These are phyloP conservation scores for Marchantia polymorpha DNA, from an alignment of 225 moss, liverwort and hornwort species.

Conservation along the genomic window DNA sequence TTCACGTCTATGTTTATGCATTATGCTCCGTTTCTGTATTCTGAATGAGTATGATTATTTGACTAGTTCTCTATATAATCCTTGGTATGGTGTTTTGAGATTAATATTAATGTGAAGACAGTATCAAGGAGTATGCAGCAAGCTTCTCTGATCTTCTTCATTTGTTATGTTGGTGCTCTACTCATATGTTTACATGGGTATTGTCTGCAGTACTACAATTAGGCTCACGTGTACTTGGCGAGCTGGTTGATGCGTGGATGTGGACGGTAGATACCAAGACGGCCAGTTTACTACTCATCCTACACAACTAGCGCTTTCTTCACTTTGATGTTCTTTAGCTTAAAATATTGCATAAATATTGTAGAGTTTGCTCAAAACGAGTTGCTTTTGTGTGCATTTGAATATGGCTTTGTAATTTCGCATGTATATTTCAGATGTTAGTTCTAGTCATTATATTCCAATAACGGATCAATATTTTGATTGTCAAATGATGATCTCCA, in stretches of 20 bases:
- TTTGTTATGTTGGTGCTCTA: slow-evolving; percentile 86
- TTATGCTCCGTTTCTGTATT: too few species aligned
- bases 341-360: too few species aligned
- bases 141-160: slow-evolving; percentile 65
- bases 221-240: slow-evolving; percentile 67
- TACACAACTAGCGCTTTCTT: slow-evolving; percentile 67
- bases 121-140: slow-evolving; percentile 49
- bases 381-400: background rate
- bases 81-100: too few species aligned
- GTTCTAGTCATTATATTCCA: slow-evolving; percentile 28
- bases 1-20: too few species aligned
- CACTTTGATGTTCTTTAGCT: too few species aligned
- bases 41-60: too few species aligned
- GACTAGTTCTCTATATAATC: too few species aligned
- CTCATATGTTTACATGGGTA: slow-evolving; percentile 85
- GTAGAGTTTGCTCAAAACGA: background rate
- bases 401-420: background rate
- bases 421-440: slow-evolving; percentile 21
- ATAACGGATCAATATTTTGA: slow-evolving; percentile 32
- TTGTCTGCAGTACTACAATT: slow-evolving; percentile 74
- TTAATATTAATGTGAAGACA: too few species aligned
- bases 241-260: slow-evolving; percentile 91
- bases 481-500: slow-evolving; percentile 45
- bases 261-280: slow-evolving; percentile 69
- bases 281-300: slow-evolving; percentile 71